Evolutionary conservation across 2,329 filamentous ascomycete genomes (phyloP).

Genomic region (Exophiala alcalophila): DNA sequence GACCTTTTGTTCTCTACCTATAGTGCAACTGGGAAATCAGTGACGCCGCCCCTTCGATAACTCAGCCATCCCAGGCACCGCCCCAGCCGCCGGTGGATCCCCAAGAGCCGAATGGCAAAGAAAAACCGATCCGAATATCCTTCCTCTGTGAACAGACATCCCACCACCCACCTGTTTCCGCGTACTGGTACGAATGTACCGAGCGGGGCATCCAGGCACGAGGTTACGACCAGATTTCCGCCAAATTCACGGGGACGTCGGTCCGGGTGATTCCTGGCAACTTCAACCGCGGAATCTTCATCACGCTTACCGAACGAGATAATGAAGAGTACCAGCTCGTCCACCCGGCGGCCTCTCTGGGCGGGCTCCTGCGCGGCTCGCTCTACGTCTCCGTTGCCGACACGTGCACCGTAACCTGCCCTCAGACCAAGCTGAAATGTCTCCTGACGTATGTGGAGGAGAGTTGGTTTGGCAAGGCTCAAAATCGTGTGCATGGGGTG

Average conservation of each 20-base stretch:
- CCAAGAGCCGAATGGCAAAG: constrained; percentile 33
- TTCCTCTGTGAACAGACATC: constrained; percentile 98
- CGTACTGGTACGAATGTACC: constrained; percentile 89
- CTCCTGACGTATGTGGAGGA: constrained; percentile 93
- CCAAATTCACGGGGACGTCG: constrained; percentile 95
- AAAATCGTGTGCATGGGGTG: constrained; percentile 87
- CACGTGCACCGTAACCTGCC: constrained; percentile 80
- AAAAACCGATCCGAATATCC: constrained; percentile 68
- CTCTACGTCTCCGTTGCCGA: constrained; percentile 89
- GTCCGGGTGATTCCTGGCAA: constrained; percentile 87
- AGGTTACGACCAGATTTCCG: constrained; percentile 93
- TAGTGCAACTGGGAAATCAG: constrained; percentile 95
- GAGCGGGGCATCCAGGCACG: constrained; percentile 83
- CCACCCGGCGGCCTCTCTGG: constrained; percentile 88
- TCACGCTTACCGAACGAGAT: constrained; percentile 73
- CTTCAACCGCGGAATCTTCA: constrained; percentile 94
- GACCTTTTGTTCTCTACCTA: constrained; percentile 2
- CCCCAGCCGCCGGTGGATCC: constrained; percentile 38
- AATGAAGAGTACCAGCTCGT: constrained; percentile 93
- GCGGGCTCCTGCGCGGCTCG: constrained; percentile 81
- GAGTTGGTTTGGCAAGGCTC: constrained; percentile 86
- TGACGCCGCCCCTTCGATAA: constrained; percentile 67
- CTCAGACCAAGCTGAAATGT: constrained; percentile 84
- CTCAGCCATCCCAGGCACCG: constrained; percentile 32
- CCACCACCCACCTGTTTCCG: constrained; percentile 94